These are phyloP conservation scores for Cryptococcus sp. DNA, from an alignment of 1,284 basidiomycete genomes.

Conservation along the genomic window DNA sequence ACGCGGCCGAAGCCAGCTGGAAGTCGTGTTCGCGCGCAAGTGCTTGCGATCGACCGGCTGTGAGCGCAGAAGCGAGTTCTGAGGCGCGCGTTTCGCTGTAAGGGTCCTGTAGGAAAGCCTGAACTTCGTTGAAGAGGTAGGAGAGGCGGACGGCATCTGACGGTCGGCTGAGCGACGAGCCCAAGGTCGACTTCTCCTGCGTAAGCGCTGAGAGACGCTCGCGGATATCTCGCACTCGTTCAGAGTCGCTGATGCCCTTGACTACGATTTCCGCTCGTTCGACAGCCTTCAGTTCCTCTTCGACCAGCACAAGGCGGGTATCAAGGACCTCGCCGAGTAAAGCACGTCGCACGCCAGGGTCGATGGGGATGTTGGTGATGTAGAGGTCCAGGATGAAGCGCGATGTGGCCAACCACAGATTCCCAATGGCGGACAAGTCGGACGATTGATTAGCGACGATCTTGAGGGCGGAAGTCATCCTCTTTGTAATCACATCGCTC, in stretches of 20 bases:
- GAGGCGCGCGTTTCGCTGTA: conserved; percentile 35
- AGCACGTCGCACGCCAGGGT: conserved; percentile 74
- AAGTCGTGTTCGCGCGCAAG: conserved; percentile 50
- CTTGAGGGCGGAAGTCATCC: conserved; percentile 17
- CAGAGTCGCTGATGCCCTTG: conserved; percentile 66
- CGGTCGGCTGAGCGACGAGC: conserved; percentile 44
- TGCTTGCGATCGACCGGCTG: conserved; percentile 27
- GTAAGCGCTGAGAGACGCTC: conserved; percentile 47
- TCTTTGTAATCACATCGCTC: conserved; percentile 7
- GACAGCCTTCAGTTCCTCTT: conserved; percentile 64
- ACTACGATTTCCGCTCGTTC: conserved; percentile 61
- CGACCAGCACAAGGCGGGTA: conserved; percentile 58
- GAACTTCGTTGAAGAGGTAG: conserved; percentile 79
- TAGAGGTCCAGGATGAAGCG: conserved; percentile 59
- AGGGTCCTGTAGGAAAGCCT: conserved; percentile 62
- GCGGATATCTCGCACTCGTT: conserved; percentile 52
- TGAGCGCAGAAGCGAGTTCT: conserved; percentile 40
- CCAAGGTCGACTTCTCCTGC: conserved; percentile 36
- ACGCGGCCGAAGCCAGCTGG: conserved; percentile 54
- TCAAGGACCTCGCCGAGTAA: conserved; percentile 60
- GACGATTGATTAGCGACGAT: background rate
- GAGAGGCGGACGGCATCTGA: conserved; percentile 65
- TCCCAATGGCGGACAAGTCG: conserved; percentile 37
- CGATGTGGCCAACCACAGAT: conserved; percentile 66
- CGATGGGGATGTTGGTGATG: conserved; percentile 82